Evolutionary conservation across 2,329 filamentous ascomycete genomes (phyloP), one percentile per base, ranked within the genome.

Genomic region (Aspergillus ruber): DNA sequence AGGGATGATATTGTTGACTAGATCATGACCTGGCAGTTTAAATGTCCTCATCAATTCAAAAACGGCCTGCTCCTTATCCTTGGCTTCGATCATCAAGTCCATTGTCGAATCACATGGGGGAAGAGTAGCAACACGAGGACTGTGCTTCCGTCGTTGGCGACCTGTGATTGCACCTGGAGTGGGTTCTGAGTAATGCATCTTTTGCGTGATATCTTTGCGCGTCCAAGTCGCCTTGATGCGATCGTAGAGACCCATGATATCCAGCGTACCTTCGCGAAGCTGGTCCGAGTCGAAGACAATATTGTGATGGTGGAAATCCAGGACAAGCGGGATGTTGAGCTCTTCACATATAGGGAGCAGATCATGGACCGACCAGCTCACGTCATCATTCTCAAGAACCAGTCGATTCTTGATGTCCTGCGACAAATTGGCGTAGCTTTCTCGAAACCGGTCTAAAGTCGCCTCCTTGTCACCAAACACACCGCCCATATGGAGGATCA

Each of bases 51-150:
- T 96, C 15, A 97, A 76, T 54, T 95, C 89, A 59, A 97, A 95
- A 0, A 96, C 89, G 0, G 91, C 90, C 67, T 97, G 91, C 65
- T 97, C 91, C 68, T 97, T 97, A 63, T 96, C 91, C 66, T 97
- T 97, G 42, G 91, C 91, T 71, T 97, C 91, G 50, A 97, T 96
- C 91, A 97, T 97, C n/a, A 97, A 75, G 62, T 96, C 91, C 85
- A 94, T 93, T 27, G 86, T 83, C 1, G 81, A 73, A 3, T 83
- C 77, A 59, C 91, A 96, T 0, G 91, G 90, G 1, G 91, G 91
- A 1, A 97, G 69, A 0, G 83, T 86, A 54, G 78, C 77, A 1
- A 95, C 89, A 7, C 91, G 80, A 0, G 88, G 78, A 32, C 83
- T 89, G 62, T 97, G 91, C 67, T 95, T 96, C 49, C 91, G 80